A percentile compares a stretch with the other conserved stretches of the same genome.
Evolutionary conservation across 208 protist genomes (phyloP).

Genomic region (Wallacemonas sp.): DNA sequence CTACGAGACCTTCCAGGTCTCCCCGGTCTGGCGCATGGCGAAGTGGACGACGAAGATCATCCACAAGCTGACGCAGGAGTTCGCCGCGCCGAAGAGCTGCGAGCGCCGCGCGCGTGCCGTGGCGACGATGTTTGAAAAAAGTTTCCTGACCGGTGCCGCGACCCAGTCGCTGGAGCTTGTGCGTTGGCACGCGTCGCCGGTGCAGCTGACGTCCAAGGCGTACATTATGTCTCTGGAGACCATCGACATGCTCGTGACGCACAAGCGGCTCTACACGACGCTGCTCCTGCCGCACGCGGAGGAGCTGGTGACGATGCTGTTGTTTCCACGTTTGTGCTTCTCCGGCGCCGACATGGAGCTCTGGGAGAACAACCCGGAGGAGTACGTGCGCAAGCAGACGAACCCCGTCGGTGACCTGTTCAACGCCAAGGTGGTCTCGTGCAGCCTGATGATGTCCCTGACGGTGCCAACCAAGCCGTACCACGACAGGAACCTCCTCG

Average conservation of each 20-base stretch:
- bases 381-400: conserved; percentile 90
- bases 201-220: conserved; percentile 77
- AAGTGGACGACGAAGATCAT: conserved; percentile 65
- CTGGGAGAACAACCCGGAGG: conserved; percentile 88
- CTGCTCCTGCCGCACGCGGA: conserved; percentile 64
- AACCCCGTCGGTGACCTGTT: conserved; percentile 79
- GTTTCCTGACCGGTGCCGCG: conserved; percentile 42
- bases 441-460: conserved; percentile 73
- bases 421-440: conserved; percentile 74
- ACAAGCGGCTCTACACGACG: conserved; percentile 42
- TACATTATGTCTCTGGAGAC: conserved; percentile 85
- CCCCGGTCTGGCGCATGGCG: conserved; percentile 54
- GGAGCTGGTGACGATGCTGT: conserved; percentile 71
- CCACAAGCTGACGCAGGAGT: conserved; percentile 61
- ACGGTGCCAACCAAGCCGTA: conserved; percentile 60
- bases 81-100: conserved; percentile 61
- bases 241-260: conserved; percentile 47
- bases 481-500: conserved; percentile 57
- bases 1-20: conserved; percentile 56
- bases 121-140: conserved; percentile 53
- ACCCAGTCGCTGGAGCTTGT: conserved; percentile 62
- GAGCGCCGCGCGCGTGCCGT: conserved; percentile 53
- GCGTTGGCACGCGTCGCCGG: conserved; percentile 67
- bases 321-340: conserved; percentile 91
- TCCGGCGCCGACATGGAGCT: conserved; percentile 83